These are phyloP conservation scores for Orychophragmus violaceus DNA, from an alignment of 345 rosid species.

Conservation along the genomic window DNA sequence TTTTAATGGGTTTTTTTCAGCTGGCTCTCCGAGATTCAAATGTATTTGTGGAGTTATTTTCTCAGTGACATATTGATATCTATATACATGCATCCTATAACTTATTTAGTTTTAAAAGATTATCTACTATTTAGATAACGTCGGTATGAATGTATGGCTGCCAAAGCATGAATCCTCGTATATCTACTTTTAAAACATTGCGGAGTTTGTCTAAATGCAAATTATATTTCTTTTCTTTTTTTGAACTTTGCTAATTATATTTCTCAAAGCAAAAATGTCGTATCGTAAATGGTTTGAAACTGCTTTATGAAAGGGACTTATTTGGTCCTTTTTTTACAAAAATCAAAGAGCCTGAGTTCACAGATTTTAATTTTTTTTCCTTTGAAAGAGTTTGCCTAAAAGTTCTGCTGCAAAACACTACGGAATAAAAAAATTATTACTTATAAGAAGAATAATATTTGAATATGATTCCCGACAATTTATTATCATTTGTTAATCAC, in stretches of 20 bases:
- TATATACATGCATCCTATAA: not conserved
- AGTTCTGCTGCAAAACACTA: too few relatives aligned
- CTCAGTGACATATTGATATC: not conserved
- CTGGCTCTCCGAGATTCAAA: not conserved
- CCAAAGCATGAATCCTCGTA: not conserved
- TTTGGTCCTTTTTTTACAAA: not conserved
- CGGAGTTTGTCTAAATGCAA: not conserved
- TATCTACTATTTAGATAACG: not conserved
- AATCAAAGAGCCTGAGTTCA: conserved; percentile 2
- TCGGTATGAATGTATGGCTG: not conserved
- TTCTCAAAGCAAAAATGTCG: not conserved
- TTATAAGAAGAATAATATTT: not conserved
- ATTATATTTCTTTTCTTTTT: not conserved
- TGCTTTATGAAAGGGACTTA: not conserved
- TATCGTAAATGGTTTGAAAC: too few relatives aligned
- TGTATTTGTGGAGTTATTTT: not conserved
- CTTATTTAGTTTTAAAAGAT: not conserved
- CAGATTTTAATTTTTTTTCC: not conserved
- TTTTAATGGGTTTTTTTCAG: not conserved
- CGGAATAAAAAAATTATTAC: too few relatives aligned
- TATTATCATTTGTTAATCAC: not conserved
- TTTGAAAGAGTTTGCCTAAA: not conserved
- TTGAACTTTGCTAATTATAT: not conserved
- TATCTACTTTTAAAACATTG: not conserved
- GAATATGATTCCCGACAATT: not conserved